phyloP scores from a whole-genome alignment of 1,284 basidiomycete species.

The Albatrellus sp. region DNA sequence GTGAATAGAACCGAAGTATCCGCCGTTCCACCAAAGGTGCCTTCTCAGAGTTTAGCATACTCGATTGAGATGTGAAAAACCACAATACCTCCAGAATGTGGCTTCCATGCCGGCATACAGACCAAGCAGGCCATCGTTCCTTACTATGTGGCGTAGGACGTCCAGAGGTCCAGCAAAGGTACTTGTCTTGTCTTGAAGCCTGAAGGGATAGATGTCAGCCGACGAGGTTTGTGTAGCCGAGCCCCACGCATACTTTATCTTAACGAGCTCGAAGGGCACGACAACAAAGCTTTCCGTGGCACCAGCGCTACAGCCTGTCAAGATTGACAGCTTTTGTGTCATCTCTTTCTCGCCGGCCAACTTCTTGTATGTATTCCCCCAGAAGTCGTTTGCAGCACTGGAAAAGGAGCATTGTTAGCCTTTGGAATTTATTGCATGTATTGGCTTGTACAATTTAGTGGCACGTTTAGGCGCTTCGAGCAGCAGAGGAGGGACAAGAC shows the following conservation, averaged over 20 bases:
- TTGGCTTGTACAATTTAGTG: conserved; percentile 74
- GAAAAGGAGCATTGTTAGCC: neutral
- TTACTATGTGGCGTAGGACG: conserved; percentile 72
- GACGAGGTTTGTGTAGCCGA: neutral
- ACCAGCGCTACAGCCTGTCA: conserved; percentile 90
- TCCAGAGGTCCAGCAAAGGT: conserved; percentile 87
- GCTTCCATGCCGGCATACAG: conserved; percentile 90
- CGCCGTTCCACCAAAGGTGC: conserved; percentile 86
- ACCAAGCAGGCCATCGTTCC: conserved; percentile 71
- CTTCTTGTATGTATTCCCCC: conserved; percentile 70
- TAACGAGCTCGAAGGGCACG: conserved; percentile 95
- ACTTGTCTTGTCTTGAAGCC: conserved; percentile 85
- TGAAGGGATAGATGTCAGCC: conserved; percentile 16
- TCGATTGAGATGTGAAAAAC: neutral
- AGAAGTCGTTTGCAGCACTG: conserved; percentile 84
- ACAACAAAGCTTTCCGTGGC: conserved; percentile 91
- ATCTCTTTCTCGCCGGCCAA: conserved; percentile 69
- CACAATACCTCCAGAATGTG: conserved; percentile 79
- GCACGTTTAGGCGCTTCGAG: conserved; percentile 98
- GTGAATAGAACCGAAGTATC: conserved; percentile 89
- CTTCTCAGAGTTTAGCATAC: conserved; percentile 21
- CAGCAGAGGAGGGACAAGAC: conserved; percentile 87
- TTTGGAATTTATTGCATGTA: neutral
- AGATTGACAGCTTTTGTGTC: conserved; percentile 75
- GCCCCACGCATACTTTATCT: conserved; percentile 57